Conservation (phyloP, 2,329 filamentous ascomycete species). For the Diplodia corticola region DNA sequence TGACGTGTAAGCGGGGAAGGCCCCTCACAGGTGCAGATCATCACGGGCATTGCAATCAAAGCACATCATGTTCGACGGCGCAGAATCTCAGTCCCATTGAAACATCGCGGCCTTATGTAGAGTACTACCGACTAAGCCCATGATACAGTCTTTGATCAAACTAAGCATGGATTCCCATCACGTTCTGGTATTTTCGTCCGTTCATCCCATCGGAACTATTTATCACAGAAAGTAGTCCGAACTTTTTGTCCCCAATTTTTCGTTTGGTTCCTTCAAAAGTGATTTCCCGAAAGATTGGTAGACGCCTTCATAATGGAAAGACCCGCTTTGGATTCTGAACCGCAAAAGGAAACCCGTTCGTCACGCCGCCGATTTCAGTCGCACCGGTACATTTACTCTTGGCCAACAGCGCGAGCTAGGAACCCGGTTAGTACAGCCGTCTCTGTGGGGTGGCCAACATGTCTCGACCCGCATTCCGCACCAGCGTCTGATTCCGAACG, state of each 20-base stretch:
- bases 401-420: constrained; percentile 21
- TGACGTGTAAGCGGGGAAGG: not conserved
- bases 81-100: not conserved
- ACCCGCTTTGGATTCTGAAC: constrained; percentile 21
- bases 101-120: constrained; percentile 3
- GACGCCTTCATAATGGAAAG: constrained; percentile 19
- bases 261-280: constrained; percentile 2
- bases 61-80: not conserved
- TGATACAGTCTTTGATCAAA: not conserved
- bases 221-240: constrained; percentile 10
- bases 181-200: constrained; percentile 20
- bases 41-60: not conserved
- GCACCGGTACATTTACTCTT: constrained; percentile 18
- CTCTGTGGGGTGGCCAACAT: not conserved
- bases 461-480: not conserved
- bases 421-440: not conserved
- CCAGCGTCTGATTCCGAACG: not conserved
- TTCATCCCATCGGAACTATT: constrained; percentile 12
- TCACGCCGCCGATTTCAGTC: constrained; percentile 20
- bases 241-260: constrained; percentile 6
- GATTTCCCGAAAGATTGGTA: constrained; percentile 1
- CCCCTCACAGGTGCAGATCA: not conserved
- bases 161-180: constrained; percentile 15
- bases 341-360: constrained; percentile 20
- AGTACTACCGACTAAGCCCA: not conserved